Base-by-base conservation (phyloP, 2,329 filamentous ascomycete genomes). In the Exophiala aquamarina region DNA sequence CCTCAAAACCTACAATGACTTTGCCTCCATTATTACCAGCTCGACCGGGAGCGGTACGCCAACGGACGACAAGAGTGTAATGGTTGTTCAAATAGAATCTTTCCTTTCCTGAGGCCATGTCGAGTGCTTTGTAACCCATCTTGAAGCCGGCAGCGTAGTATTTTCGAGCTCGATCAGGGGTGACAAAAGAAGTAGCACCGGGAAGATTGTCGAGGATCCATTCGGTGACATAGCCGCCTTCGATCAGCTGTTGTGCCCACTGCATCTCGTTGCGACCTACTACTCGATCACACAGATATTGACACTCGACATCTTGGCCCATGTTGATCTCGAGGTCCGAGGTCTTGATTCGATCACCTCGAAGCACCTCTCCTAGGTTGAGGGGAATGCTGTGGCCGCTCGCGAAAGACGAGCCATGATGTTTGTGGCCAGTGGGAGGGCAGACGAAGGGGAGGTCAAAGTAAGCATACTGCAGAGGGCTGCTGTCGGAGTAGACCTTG, bases 141-240 rank as follows among this genome's bases (percentile, higher is more conserved):
- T 93, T 94, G 76, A 95, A 95, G 2, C 90, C 90, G 2, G 89
- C 83, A 10, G 89, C 87, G 65, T 95, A 95, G 72, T 95, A 94
- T 67, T 91, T 94, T 60, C 82, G 78, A 37, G 79, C 83, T 70
- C 89, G 89, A 67, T 94, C 89, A 28, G 88, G 85, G 0, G 87
- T 92, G 20, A 93, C 86, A 62, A 94, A 94, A 65, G 85, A 91
- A 7, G 89, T 94, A 28, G 89, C 89, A 5, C 89, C 89, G 1
- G 90, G 89, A 8, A 95, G 75, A 61, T 95, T 95, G 67, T 95
- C 89, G 55, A 93, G 86, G 57, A 95, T 94, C 90, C 89, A 95
- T 67, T 95, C 89, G 2, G 84, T 84, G n/a, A 93, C 83, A 65
- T 93, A 94, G 28, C 86, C 87, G 43, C 90, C 80, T 51, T 78